Evolutionary conservation across 768 basidiomycete genomes (phyloP), one percentile per base, ranked within the genome.

Genomic region (Pulveroboletus sp.): DNA sequence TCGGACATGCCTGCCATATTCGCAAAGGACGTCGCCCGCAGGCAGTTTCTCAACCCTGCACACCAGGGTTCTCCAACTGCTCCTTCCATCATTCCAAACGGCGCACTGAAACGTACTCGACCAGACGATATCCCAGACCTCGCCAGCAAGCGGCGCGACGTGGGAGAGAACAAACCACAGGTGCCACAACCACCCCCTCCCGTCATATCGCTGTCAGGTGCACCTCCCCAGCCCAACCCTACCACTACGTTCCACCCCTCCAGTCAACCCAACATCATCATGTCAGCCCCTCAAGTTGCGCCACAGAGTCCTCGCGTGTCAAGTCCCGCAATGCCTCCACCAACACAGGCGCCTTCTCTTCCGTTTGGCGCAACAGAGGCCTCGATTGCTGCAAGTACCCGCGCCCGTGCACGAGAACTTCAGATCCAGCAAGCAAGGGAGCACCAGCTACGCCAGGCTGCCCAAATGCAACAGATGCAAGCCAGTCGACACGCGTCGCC

Each of bases 111-210:
- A 60, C 82, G 87, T 45, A 80, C 81, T 37, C 73, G 85, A 33
- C 64, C 77, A 3, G 82, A 82, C 13, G 84, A 85, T 37, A 48
- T 51, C 40, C 51, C 60, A 4, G 76, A 76, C 33, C 39, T 61
- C n/a, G 69, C 70, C 34, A 78, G 75, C 63, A 89, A 90, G 64
- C 76, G 87, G 16, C 75, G 82, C 17, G 83, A 89, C 57, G 81
- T 81, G 1, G 87, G 87, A 29, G 86, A 88, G 53, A 69, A 67
- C 35, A 84, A 81, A 57, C 51, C 57, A 17, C 62, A 67, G 51
- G 69, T 73, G 56, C 72, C 75, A 70, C 75, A 74, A 2, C 73
- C 77, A 0, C 74, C 73, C 14, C 45, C 59, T 37, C 37, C 56
- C 0, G 43, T 45, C 31, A 50, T 61, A 45, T 51, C 61, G 9